Base-by-base conservation (phyloP, 2,329 filamentous ascomycete genomes). In the Graphilbum sp. region DNA sequence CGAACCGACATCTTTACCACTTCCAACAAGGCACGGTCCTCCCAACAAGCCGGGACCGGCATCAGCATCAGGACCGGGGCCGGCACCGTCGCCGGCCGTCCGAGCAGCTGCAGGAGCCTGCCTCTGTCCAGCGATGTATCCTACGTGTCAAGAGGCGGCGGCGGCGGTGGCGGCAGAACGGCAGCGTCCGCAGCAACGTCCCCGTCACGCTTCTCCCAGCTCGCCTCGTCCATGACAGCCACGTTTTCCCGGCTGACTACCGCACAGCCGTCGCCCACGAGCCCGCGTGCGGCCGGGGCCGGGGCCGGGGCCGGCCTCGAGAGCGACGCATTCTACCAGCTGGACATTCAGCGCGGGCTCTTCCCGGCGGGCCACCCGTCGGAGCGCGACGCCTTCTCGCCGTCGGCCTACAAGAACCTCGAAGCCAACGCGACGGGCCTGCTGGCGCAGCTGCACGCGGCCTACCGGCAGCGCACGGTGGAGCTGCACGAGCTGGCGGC, bases 401-500 rank as follows among this genome's bases (percentile, higher is more conserved):
- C 72, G 0, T 61, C 67, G 0, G 66, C 67, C 10, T 78, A 66
- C 54, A 74, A 72, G 50, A 75, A 72, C 49, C 59, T 76, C n/a
- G 69, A 72, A 41, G 54, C 58, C 44, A 73, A 71, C 40, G 74
- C 75, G 3, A 57, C 60, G 5, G 66, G 68, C 4, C 54, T 77
- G 5, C 51, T 79, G 19, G 58, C 56, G 18, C 66, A 61, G 49
- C 66, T 77, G 45, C 75, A 78, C 47, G 55, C 54, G 11, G 73
- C 72, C 23, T 78, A 77, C 51, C 67, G 67, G 35, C 54, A 63
- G 38, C 67, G 66, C 19, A 64, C 67, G 5, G 44, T 59, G 0
- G 59, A 64, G n/a, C 52, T 72, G 2, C 57, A 57, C 11, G 70
- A 75, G 32, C 46, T 72, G 10, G 58, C 59, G 23, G 61, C 62